Base-by-base conservation (phyloP, 2,329 filamentous ascomycete species). In the Cladosporium sp. region DNA sequence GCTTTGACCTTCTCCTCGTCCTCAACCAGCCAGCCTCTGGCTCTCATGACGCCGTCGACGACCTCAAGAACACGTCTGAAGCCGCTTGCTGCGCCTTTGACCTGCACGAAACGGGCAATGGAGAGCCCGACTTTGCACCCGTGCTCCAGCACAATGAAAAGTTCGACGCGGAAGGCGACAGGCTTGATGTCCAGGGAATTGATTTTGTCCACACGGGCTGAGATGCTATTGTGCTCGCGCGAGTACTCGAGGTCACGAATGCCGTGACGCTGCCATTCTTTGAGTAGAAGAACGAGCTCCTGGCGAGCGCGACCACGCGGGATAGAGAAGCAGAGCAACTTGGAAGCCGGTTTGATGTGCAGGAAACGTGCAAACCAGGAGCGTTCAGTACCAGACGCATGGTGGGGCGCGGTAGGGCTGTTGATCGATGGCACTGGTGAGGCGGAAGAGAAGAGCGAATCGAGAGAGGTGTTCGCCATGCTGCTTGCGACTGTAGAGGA, bases 361-460 rank as follows among this genome's bases (percentile, higher is more conserved):
- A 97, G 88, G 39, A 97, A 81, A 13, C 88, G 86, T 25, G 88
- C 85, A 47, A 97, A 79, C 91, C 92, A 96, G 59, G 86, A 95
- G 62, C 89, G 84, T 56, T 56, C 72, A 58, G 49, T 64, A 53
- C 50, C 67, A 52, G 45, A 59, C 54, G 40, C 55, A 27, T 27
- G 22, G 22, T 27, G 22, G 32, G 32, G n/a, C 1, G 13, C n/a
- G n/a, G 55, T 47, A 50, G 59, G 52, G 27, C 50, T 50, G 35
- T 83, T 61, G 79, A 86, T 68, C 77, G 64, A 62, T 56, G 61
- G 65, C 67, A 67, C 52, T 65, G 53, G 69, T 57, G 59, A 69
- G 60, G 49, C 56, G 56, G 54, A 55, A n/a, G 60, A 59, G 54
- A 62, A 60, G 15, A 64, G 51, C 3, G 63, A 66, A 43, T 64